phyloP scores from a whole-genome alignment of 2,329 filamentous ascomycete species.

The Neonectria ditissima region DNA sequence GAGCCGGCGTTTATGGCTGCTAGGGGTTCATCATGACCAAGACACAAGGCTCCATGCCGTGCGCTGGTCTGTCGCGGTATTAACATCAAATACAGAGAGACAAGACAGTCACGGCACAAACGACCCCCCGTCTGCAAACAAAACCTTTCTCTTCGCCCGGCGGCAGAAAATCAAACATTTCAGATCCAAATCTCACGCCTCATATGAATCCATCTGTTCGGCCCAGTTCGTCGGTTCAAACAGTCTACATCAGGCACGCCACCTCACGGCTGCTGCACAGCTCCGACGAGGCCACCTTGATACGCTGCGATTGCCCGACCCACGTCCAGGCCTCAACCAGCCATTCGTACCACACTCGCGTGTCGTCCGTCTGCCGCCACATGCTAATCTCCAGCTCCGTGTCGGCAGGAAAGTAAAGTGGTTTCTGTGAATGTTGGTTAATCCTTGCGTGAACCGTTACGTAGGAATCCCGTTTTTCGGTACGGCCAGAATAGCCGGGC shows the following conservation, averaged over 20 bases:
- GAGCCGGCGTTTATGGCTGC: slow-evolving; percentile 8
- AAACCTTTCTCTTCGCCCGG: slow-evolving; percentile 15
- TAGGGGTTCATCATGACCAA: slow-evolving; percentile 2
- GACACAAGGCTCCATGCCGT: slow-evolving; percentile 2
- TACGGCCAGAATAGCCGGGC: no score
- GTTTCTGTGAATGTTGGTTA: slow-evolving; percentile 67
- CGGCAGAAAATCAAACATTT: slow-evolving; percentile 7
- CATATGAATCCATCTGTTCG: slow-evolving; percentile 12
- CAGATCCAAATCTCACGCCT: slow-evolving; percentile 9
- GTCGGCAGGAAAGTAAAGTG: slow-evolving; percentile 85
- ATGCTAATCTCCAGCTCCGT: slow-evolving; percentile 91
- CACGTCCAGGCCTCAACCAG: slow-evolving; percentile 85
- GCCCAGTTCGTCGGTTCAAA: background rate
- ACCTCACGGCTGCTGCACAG: slow-evolving; percentile 77
- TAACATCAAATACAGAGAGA: background rate
- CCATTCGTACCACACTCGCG: slow-evolving; percentile 99
- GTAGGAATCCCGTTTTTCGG: background rate
- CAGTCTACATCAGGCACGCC: slow-evolving; percentile 76
- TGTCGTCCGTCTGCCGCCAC: slow-evolving; percentile 95
- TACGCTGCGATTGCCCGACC: slow-evolving; percentile 68
- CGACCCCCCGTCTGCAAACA: slow-evolving; percentile 6
- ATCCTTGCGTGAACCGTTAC: background rate
- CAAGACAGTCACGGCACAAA: slow-evolving; percentile 11
- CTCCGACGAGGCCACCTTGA: slow-evolving; percentile 75
- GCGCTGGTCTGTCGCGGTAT: slow-evolving; percentile 2